Evolutionary conservation across 2,329 filamentous ascomycete species (phyloP).

Genomic region (Alternaria sp.): DNA sequence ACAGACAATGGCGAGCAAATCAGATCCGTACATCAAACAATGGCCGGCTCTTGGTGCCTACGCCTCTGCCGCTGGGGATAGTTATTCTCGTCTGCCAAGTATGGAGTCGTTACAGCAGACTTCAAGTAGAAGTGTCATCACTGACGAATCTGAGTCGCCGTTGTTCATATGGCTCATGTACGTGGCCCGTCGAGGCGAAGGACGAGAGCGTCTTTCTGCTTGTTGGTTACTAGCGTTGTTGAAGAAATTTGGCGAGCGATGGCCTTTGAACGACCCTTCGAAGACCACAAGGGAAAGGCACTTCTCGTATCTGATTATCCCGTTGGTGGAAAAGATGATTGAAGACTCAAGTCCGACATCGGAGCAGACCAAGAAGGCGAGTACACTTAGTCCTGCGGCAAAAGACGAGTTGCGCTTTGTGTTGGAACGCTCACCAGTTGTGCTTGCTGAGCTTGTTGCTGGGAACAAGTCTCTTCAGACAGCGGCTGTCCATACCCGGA

Average conservation of each 20-base stretch:
- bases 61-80: conserved; percentile 35
- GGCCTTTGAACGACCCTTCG: conserved; percentile 48
- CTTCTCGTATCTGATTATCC: conserved; percentile 56
- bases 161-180: conserved; percentile 59
- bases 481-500: conserved; percentile 76
- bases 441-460: conserved; percentile 79
- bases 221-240: conserved; percentile 51
- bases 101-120: conserved; percentile 42
- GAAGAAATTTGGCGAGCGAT: conserved; percentile 48
- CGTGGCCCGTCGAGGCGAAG: conserved; percentile 53
- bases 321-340: conserved; percentile 59
- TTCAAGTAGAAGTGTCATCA: conserved; percentile 41
- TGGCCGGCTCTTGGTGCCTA: conserved; percentile 55
- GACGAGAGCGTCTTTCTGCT: conserved; percentile 52
- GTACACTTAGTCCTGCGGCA: conserved; percentile 57
- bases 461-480: conserved; percentile 83
- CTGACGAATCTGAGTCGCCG: conserved; percentile 56
- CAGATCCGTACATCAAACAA: conserved; percentile 51
- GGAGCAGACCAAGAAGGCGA: conserved; percentile 35
- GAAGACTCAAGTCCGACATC: conserved; percentile 45
- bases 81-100: conserved; percentile 42
- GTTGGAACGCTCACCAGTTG: conserved; percentile 69
- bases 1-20: conserved; percentile 50
- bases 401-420: conserved; percentile 41
- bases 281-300: conserved; percentile 52